Percentiles rank a stretch among this genome's conserved stretches.
Conservation (phyloP, 306 rosid genomes). For the Gynostemma pentaphyllum region DNA sequence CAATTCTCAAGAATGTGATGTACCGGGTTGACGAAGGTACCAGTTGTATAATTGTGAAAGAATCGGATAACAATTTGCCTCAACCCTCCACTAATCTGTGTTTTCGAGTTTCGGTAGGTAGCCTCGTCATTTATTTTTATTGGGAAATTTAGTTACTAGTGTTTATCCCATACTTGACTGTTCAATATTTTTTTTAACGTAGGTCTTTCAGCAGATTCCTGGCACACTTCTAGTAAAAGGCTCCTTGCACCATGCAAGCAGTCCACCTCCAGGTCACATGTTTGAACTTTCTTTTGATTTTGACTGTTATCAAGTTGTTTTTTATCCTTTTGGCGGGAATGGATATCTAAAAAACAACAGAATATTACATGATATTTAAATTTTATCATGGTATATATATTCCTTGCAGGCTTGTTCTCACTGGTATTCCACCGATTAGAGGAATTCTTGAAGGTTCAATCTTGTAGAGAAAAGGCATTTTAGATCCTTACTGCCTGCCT, state of each 20-base stretch:
- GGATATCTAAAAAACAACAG: not conserved
- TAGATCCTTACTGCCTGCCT: constrained; percentile 3
- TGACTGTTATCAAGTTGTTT: too few relatives aligned
- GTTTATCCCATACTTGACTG: constrained; percentile 6
- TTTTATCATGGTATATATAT: not conserved
- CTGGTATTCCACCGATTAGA: constrained; percentile 42
- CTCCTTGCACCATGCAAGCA: constrained; percentile 48
- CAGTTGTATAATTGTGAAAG: constrained; percentile 19
- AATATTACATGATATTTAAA: too few relatives aligned
- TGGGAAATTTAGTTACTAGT: constrained; percentile 8
- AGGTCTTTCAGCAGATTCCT: constrained; percentile 86
- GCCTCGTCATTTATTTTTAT: constrained; percentile 9
- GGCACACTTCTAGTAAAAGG: constrained; percentile 82
- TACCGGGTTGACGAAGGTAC: constrained; percentile 18
- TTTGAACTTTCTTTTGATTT: not conserved
- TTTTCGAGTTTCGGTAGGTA: constrained; percentile 47
- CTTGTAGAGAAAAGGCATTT: constrained; percentile 26
- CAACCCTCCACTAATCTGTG: constrained; percentile 22
- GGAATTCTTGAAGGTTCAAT: constrained; percentile 41
- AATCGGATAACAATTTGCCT: constrained; percentile 16
- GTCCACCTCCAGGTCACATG: constrained; percentile 40
- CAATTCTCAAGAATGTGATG: constrained; percentile 35
- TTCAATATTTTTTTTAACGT: not conserved
- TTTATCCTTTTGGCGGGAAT: too few relatives aligned
- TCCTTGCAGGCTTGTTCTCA: constrained; percentile 51